phyloP scores from a whole-genome alignment of 495 filamentous ascomycete genomes.

The Penicillium argentinense region DNA sequence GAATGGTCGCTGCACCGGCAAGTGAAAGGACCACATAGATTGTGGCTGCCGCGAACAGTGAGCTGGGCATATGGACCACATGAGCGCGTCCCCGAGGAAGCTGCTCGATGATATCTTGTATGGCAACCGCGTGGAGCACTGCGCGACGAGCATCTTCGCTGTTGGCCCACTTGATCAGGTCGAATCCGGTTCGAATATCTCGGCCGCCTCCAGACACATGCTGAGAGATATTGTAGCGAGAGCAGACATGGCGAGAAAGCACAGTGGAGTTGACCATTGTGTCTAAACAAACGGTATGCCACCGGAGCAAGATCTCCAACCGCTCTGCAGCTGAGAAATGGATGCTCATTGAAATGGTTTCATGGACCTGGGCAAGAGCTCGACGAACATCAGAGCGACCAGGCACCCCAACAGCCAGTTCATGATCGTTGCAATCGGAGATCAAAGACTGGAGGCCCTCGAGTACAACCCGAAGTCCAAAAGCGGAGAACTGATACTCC shows the following conservation, averaged over 20 bases:
- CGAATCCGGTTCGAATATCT: constrained; percentile 27
- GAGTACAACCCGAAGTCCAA: constrained; percentile 44
- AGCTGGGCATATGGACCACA: constrained; percentile 47
- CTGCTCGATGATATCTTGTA: constrained; percentile 52
- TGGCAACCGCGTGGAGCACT: constrained; percentile 47
- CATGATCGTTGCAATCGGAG: constrained; percentile 41
- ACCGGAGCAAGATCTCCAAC: constrained; percentile 46
- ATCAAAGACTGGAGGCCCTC: constrained; percentile 49
- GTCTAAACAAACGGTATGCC: constrained; percentile 50
- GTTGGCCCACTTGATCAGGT: constrained; percentile 40
- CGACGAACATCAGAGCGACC: constrained; percentile 39
- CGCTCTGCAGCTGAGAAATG: constrained; percentile 39
- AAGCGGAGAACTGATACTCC: constrained; percentile 42
- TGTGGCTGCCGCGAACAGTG: constrained; percentile 45
- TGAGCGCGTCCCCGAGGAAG: constrained; percentile 48
- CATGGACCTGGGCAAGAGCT: constrained; percentile 44
- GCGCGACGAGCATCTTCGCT: constrained; percentile 44
- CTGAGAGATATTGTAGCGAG: constrained; percentile 41
- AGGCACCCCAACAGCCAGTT: constrained; percentile 41
- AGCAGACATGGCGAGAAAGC: constrained; percentile 43
- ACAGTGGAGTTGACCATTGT: constrained; percentile 43
- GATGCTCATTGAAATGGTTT: constrained; percentile 40
- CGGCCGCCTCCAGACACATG: constrained; percentile 35
- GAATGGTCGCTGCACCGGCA: constrained; percentile 36
- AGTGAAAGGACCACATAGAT: constrained; percentile 44